These are phyloP conservation scores for Phytophthora colocasiae DNA, from an alignment of 352 stramenopile species.

Conservation along the genomic window DNA sequence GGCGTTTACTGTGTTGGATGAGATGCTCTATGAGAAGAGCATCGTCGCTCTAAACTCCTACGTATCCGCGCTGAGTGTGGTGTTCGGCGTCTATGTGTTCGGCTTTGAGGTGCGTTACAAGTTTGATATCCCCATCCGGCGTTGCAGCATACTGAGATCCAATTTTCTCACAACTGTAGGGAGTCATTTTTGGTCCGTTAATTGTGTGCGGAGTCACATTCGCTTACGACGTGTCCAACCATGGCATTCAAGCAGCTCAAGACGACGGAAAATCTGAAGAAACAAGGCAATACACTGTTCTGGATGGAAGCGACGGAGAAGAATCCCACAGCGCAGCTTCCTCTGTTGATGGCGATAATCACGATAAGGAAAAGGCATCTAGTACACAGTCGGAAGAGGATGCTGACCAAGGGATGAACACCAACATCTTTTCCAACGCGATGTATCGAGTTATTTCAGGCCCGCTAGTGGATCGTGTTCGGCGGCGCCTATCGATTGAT, in stretches of 20 bases:
- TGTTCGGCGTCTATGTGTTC: conserved; percentile 90
- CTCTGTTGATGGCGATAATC: conserved; percentile 45
- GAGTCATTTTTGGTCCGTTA: conserved; percentile 86
- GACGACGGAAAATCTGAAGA: conserved; percentile 65
- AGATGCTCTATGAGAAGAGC: conserved; percentile 91
- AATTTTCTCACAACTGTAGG: conserved; percentile 36
- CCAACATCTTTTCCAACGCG: conserved; percentile 84
- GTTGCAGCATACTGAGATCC: background rate
- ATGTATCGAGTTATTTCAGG: conserved; percentile 87
- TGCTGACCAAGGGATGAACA: conserved; percentile 36
- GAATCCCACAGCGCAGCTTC: conserved; percentile 51
- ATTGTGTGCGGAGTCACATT: conserved; percentile 87
- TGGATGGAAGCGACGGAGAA: conserved; percentile 63
- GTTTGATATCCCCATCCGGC: no score
- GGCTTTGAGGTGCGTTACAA: conserved; percentile 70
- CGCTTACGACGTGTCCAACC: conserved; percentile 88
- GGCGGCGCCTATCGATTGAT: conserved; percentile 79
- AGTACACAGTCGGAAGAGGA: conserved; percentile 25
- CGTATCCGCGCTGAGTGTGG: conserved; percentile 85
- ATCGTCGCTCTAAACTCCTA: conserved; percentile 88
- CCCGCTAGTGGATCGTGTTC: conserved; percentile 78
- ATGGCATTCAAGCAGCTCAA: conserved; percentile 87
- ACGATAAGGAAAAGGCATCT: conserved; percentile 27
- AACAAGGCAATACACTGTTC: conserved; percentile 28
- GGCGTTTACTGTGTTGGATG: conserved; percentile 84